Base-by-base conservation (phyloP, 1,139 yeast species). In the Scheffersomyces stambukii region DNA sequence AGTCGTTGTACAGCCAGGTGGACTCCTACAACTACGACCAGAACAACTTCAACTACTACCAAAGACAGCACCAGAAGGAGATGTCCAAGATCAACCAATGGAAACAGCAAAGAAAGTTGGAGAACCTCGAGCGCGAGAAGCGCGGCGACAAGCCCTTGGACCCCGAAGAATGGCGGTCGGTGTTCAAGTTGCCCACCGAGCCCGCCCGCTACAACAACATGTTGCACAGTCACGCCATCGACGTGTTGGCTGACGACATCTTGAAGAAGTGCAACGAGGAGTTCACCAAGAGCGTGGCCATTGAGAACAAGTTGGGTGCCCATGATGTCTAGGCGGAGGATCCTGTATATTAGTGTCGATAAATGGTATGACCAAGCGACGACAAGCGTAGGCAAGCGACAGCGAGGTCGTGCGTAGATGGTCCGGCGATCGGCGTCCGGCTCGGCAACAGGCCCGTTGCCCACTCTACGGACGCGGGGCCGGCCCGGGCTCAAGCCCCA, bases 21-120 rank as follows among this genome's bases (percentile, higher is more conserved):
- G 95, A 86, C 54, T 78, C 81, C 27, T 79, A 77, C 63, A 81
- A 81, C 60, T 80, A 80, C 50, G 93, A 83, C 50, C 85, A 83
- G 54, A 81, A 82, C 45, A 83, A 81, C 59, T 80, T 81, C 66
- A 83, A 83, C 63, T 80, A 79, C 56, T 85, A 78, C 64, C 94
- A 83, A 61, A 77, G 94, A 63, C 81, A 77, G 48, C 65, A 76
- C 41, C 75, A 79, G 31, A 75, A 88, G 54, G 95, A 84, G 51
- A 68, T 70, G 52, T 60, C 77, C 36, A 82, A 80, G 63, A 71
- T 83, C 40, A 67, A 70, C 41, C 86, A 79, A 54, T 83, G 93
- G 91, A 76, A 75, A 49, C 80, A 75, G 48, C 78, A 75, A 57
- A 65, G 86, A 51, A 75, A 75, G 57, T 66, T 73, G 38, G 91